A percentile compares a stretch with the other conserved stretches of the same genome.
phyloP scores from a whole-genome alignment of 1,284 basidiomycete genomes.

The Apiotrichum gracile region DNA sequence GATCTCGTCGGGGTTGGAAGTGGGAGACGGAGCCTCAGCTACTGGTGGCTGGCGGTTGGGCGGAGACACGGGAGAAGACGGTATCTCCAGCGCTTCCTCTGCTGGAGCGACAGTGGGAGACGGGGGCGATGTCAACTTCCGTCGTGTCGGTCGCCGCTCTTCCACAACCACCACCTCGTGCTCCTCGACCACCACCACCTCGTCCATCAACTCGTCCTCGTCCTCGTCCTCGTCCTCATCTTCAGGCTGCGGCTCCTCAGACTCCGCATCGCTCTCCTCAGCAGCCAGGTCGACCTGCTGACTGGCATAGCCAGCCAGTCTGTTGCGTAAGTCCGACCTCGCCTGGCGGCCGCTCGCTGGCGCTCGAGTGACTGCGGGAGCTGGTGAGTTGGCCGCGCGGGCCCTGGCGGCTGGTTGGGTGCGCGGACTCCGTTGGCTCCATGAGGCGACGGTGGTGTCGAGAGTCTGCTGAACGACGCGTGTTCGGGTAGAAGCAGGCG shows the following conservation, averaged over 20 bases:
- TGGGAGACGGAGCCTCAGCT: too few relatives aligned
- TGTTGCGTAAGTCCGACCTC: constrained; percentile 49
- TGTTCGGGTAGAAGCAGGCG: not conserved
- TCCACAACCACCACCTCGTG: not conserved
- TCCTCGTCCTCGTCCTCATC: constrained; percentile 15
- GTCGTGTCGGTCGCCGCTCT: too few relatives aligned
- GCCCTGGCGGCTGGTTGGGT: not conserved
- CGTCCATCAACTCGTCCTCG: constrained; percentile 21
- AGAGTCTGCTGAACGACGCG: constrained; percentile 15
- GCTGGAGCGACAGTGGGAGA: too few relatives aligned
- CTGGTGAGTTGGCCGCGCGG: not conserved
- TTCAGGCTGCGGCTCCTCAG: constrained; percentile 18
- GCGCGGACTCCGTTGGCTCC: constrained; percentile 16
- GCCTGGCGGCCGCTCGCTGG: constrained; percentile 21
- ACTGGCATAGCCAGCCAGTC: constrained; percentile 55
- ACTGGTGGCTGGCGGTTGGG: too few relatives aligned
- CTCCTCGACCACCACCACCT: constrained; percentile 7
- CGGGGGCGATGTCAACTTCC: too few relatives aligned
- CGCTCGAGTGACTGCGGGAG: constrained; percentile 3
- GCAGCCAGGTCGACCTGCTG: constrained; percentile 7
- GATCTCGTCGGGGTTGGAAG: not conserved
- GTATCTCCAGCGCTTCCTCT: not conserved
- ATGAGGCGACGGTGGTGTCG: constrained; percentile 22
- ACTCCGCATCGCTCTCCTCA: constrained; percentile 3
- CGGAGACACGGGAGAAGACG: too few relatives aligned